A percentile compares a stretch with the other conserved stretches of the same genome.
phyloP scores from a whole-genome alignment of 306 rosid genomes.

The Malus fusca region DNA sequence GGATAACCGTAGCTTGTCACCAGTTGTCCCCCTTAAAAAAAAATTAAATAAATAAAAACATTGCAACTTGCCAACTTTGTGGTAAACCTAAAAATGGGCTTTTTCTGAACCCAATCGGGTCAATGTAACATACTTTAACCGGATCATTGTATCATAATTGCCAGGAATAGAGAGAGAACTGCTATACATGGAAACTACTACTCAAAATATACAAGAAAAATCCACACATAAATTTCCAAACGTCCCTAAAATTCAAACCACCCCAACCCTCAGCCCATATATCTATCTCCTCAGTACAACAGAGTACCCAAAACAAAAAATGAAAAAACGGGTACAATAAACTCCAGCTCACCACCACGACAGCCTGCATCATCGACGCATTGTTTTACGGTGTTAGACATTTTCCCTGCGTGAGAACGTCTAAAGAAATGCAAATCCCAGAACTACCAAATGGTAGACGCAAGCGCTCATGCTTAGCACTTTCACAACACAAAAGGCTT shows the following conservation, averaged over 20 bases:
- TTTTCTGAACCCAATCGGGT: not conserved
- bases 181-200: not conserved
- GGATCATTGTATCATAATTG: not conserved
- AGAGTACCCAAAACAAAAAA: slow-evolving; percentile 18
- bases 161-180: not conserved
- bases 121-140: not conserved
- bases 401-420: not conserved
- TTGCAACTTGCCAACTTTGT: no score
- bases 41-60: no score
- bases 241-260: not conserved
- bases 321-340: slow-evolving; percentile 58
- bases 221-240: not conserved
- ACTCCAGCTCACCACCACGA: slow-evolving; percentile 43
- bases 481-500: not conserved
- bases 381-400: slow-evolving; percentile 15
- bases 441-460: no score
- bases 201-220: not conserved
- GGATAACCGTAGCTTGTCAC: no score
- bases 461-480: not conserved
- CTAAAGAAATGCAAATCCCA: no score
- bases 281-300: not conserved
- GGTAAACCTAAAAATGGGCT: not conserved
- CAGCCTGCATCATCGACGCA: slow-evolving; percentile 66
- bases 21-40: no score
- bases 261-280: not conserved